A percentile compares a stretch with the other conserved stretches of the same genome.
phyloP scores from a whole-genome alignment of 306 rosid genomes.

The Quercus glauca region DNA sequence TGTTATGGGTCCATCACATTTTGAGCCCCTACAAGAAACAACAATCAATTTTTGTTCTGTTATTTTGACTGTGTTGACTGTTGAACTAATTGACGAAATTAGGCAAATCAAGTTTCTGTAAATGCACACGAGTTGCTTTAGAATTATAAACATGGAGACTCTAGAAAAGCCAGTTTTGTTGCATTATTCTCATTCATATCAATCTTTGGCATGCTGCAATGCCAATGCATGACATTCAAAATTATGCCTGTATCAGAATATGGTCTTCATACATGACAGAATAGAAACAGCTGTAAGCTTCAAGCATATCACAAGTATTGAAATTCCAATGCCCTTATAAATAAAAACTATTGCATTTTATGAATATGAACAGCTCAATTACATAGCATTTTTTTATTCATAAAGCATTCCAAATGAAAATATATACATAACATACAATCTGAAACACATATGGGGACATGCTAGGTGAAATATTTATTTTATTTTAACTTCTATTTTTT shows the following conservation, averaged over 20 bases:
- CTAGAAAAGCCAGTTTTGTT: background rate
- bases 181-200: background rate
- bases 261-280: background rate
- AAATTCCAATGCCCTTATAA: background rate
- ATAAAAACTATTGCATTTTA: background rate
- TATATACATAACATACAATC: background rate
- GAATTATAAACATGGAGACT: background rate
- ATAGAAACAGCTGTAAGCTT: background rate
- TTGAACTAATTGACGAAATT: background rate
- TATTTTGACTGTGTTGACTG: background rate
- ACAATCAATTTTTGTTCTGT: background rate
- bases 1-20: no score
- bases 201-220: background rate
- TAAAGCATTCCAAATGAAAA: background rate
- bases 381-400: background rate
- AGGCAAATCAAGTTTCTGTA: background rate
- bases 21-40: conserved; percentile 12
- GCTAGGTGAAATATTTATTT: background rate
- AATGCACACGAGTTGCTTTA: background rate
- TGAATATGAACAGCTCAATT: background rate
- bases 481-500: background rate
- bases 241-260: background rate
- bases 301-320: background rate
- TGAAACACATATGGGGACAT: background rate
- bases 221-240: background rate